These are phyloP conservation scores for Heteromeles arbutifolia DNA, from an alignment of 306 rosid species.

Conservation along the genomic window DNA sequence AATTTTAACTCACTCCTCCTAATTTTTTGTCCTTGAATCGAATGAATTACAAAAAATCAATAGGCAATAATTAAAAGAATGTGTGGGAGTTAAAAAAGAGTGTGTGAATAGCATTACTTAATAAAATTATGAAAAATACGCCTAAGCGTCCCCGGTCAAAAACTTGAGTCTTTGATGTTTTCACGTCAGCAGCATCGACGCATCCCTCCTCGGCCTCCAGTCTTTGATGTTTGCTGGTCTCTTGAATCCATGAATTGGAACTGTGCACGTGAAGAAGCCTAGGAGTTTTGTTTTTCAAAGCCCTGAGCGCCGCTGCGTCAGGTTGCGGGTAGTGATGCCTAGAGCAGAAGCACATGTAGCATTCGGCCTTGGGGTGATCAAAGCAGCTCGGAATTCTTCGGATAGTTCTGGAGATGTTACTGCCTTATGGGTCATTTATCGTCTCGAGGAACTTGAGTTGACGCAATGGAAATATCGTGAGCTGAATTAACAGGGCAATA, in stretches of 20 bases:
- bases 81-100: no score
- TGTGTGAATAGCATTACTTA: no score
- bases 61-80: no score
- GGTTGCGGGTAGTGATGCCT: conserved; percentile 77
- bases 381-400: conserved; percentile 59
- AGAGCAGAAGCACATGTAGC: conserved; percentile 85
- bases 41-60: no score
- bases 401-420: conserved; percentile 60
- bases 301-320: conserved; percentile 55
- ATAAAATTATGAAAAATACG: no score
- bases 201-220: no score
- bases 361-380: conserved; percentile 71
- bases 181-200: no score
- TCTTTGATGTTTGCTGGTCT: conserved; percentile 43
- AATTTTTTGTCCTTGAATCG: no score
- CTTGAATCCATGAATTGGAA: conserved; percentile 57
- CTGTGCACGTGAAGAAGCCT: conserved; percentile 47
- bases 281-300: conserved; percentile 79
- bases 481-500: neutral
- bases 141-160: no score
- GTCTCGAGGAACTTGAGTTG: conserved; percentile 65
- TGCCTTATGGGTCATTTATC: conserved; percentile 87
- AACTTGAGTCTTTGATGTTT: no score
- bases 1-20: no score
- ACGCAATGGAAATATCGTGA: neutral